Conservation (phyloP, 1,284 basidiomycete genomes). For the Ganoderma leucocontextum region DNA sequence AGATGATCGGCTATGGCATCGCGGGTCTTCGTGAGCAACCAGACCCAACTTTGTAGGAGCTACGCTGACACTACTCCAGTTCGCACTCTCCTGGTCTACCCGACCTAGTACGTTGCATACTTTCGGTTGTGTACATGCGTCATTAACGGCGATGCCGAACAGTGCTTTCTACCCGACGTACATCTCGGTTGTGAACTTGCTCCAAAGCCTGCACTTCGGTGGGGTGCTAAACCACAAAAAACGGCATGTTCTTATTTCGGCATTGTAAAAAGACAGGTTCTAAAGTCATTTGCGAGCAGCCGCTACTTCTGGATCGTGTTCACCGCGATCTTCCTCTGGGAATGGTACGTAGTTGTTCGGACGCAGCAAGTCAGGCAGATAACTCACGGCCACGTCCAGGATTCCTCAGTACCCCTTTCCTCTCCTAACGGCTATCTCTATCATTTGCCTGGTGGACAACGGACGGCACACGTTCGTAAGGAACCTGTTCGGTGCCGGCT, state of each 20-base stretch:
- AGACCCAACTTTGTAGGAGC: background rate
- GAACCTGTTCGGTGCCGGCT: constrained; percentile 60
- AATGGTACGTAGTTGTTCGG: constrained; percentile 41
- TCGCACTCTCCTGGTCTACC: constrained; percentile 65
- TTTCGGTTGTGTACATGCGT: too few species aligned
- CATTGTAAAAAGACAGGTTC: background rate
- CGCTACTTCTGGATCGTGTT: constrained; percentile 65
- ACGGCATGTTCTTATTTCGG: constrained; percentile 38
- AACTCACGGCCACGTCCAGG: constrained; percentile 27
- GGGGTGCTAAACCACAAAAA: constrained; percentile 55
- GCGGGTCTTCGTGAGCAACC: constrained; percentile 57
- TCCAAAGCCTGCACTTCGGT: constrained; percentile 64
- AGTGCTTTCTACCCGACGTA: constrained; percentile 64
- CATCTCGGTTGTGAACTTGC: constrained; percentile 63
- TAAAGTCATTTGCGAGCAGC: constrained; percentile 14
- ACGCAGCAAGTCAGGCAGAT: background rate
- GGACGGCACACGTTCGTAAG: constrained; percentile 53
- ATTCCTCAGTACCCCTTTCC: constrained; percentile 55
- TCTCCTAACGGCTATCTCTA: constrained; percentile 56
- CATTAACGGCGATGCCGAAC: background rate
- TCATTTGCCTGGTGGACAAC: constrained; percentile 59
- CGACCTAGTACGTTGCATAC: constrained; percentile 57
- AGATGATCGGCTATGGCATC: constrained; percentile 69
- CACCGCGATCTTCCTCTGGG: constrained; percentile 59
- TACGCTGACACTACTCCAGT: constrained; percentile 38